These are phyloP conservation scores for Theileria annulata DNA, from an alignment of 169 alveolate genomes.

Conservation along the genomic window DNA sequence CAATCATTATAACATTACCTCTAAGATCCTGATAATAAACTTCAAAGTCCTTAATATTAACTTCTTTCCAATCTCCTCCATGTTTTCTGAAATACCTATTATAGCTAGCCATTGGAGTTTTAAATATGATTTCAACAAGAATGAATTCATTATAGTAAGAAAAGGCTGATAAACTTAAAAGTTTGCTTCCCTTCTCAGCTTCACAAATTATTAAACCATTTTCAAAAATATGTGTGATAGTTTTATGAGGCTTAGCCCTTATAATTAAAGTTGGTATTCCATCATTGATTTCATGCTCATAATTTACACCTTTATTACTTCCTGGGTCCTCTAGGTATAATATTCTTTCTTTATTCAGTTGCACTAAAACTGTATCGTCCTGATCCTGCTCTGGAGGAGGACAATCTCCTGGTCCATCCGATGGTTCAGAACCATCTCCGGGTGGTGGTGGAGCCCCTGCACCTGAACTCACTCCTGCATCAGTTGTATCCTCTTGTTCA, in stretches of 20 bases:
- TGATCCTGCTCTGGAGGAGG: not conserved
- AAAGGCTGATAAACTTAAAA: not conserved
- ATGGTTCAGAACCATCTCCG: not conserved
- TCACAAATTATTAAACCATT: not conserved
- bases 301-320: not conserved
- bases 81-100: not conserved
- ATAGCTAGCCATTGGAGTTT: not conserved
- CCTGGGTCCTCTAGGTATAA: not conserved
- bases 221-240: not conserved
- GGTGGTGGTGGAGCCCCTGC: not conserved
- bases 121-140: not conserved
- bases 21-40: not conserved
- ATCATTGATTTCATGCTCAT: slow-evolving; percentile 5
- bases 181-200: not conserved
- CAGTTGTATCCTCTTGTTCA: not conserved
- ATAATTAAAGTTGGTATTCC: slow-evolving; percentile 9
- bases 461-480: not conserved
- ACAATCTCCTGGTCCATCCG: not conserved
- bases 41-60: not conserved
- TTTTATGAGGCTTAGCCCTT: not conserved
- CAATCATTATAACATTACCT: not conserved
- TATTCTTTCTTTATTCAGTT: not conserved
- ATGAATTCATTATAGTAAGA: not conserved
- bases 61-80: not conserved
- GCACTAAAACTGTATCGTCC: not conserved